Evolutionary conservation across 805 yeast genomes (phyloP).

Genomic region (Lipomyces orientalis): DNA sequence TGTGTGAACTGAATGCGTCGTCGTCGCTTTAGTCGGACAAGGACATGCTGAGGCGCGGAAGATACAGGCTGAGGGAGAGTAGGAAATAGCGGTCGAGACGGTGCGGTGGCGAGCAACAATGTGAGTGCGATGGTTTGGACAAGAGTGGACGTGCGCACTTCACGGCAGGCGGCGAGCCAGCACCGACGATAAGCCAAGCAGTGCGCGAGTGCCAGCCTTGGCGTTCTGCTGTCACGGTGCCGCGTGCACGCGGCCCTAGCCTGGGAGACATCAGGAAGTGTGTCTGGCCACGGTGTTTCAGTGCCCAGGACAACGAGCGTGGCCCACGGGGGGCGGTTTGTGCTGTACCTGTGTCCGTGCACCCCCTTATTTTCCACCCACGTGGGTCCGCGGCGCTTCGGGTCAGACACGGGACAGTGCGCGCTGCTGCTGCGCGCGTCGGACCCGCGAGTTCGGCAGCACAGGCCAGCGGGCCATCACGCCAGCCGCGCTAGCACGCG

Average conservation of each 20-base stretch:
- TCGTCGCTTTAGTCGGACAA: no score
- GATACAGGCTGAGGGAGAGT: no score
- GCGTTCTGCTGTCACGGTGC: neutral
- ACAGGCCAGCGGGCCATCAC: neutral
- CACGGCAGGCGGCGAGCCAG: neutral
- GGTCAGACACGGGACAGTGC: neutral
- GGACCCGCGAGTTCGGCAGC: neutral
- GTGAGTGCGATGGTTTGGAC: no score
- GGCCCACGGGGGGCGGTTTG: neutral
- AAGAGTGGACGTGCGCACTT: no score
- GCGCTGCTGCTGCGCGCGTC: neutral
- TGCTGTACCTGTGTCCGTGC: slow-evolving; percentile 2
- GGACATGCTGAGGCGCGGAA: no score
- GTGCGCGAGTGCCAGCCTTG: neutral
- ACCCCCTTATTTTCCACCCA: neutral
- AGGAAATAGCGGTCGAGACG: no score
- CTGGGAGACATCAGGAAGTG: no score
- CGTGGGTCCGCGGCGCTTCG: neutral
- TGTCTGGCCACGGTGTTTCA: no score
- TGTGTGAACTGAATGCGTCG: neutral
- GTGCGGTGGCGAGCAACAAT: no score
- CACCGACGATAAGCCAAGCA: neutral
- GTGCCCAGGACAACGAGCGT: neutral
- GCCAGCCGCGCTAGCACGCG: neutral
- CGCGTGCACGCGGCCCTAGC: neutral